These are phyloP conservation scores for Chaetoscypha palmicola DNA, from an alignment of 2,329 filamentous ascomycete species.

Conservation along the genomic window DNA sequence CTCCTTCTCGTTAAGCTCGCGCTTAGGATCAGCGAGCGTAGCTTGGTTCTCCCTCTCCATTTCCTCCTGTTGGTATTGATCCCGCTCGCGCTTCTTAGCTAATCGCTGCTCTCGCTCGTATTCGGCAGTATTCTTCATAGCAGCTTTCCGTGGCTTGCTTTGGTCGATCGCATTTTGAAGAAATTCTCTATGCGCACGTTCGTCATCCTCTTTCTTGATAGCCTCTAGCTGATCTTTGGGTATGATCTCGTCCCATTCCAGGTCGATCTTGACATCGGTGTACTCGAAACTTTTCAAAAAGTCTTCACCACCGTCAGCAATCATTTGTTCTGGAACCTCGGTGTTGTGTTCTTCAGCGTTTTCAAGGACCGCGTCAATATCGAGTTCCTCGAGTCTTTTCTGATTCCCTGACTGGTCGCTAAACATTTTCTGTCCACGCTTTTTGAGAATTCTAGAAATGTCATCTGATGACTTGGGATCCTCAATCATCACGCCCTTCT, in stretches of 20 bases:
- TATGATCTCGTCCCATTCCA: slow-evolving; percentile 98
- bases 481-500: slow-evolving; percentile 67
- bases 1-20: slow-evolving; percentile 88
- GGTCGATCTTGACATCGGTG: slow-evolving; percentile 93
- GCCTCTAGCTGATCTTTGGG: slow-evolving; percentile 85
- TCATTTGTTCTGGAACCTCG: slow-evolving; percentile 87
- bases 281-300: slow-evolving; percentile 88
- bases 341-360: slow-evolving; percentile 97
- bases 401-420: slow-evolving; percentile 89
- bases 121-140: slow-evolving; percentile 49
- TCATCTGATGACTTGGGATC: slow-evolving; percentile 90
- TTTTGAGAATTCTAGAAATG: slow-evolving; percentile 93
- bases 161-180: slow-evolving; percentile 76
- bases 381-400: slow-evolving; percentile 90
- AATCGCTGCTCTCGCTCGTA: slow-evolving; percentile 58
- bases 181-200: slow-evolving; percentile 74
- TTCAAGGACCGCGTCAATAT: slow-evolving; percentile 94
- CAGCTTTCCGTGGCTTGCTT: slow-evolving; percentile 71
- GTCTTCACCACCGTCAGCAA: slow-evolving; percentile 92
- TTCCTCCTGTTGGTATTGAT: slow-evolving; percentile 63
- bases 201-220: slow-evolving; percentile 84
- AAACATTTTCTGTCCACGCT: slow-evolving; percentile 98
- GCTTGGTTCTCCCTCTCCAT: slow-evolving; percentile 65
- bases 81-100: slow-evolving; percentile 58
- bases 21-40: slow-evolving; percentile 72